Evolutionary conservation across 139 green algal genomes (phyloP), one percentile per base, ranked within the genome.

Genomic region (Ostreobium quekettii): DNA sequence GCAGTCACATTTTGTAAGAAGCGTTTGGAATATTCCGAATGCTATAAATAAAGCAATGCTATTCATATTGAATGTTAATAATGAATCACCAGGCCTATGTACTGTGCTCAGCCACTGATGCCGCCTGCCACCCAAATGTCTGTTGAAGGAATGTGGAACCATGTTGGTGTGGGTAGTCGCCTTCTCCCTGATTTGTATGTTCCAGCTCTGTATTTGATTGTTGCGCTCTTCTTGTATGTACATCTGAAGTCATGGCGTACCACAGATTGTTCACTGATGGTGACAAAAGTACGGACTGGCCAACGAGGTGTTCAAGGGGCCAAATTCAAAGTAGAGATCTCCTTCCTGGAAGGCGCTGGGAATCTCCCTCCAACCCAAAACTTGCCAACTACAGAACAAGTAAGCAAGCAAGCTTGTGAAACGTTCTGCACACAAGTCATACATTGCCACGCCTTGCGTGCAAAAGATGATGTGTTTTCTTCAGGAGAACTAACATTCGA

Each of bases 261-360:
- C 24, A 22, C 53, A 62, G 59, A 33, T 6, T 66, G 59, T 46
- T 38, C 26, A 19, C 8, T 32, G 46, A 15, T 66, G 7, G 5
- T 28, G 4, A 47, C 47, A 7, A 66, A 47, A 15, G 30, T 66
- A 11, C 5, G 7, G 32, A 38, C 6, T 24, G 59, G 59, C 7
- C 26, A 39, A 32, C 6, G 7, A 28, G 7, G 47, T 66, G 19
- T 66, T 5, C 19, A 7, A 47, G 59, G 59, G 29, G 59, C 59
- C 47, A 31, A 30, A 7, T 66, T 48, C 30, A 66, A 66, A 47
- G 22, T 47, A 8, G 30, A 39, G 11, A 47, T 66, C 30, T 38
- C 28, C 29, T 66, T 66, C 30, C 6, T 7, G 19, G 30, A 66
- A 66, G 59, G 26, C 46, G 59, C 59, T 42, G 59, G 59, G 29